Percentiles rank a stretch among this genome's conserved stretches.
Conservation (phyloP, 805 yeast species). For the Candida tibetensis region DNA sequence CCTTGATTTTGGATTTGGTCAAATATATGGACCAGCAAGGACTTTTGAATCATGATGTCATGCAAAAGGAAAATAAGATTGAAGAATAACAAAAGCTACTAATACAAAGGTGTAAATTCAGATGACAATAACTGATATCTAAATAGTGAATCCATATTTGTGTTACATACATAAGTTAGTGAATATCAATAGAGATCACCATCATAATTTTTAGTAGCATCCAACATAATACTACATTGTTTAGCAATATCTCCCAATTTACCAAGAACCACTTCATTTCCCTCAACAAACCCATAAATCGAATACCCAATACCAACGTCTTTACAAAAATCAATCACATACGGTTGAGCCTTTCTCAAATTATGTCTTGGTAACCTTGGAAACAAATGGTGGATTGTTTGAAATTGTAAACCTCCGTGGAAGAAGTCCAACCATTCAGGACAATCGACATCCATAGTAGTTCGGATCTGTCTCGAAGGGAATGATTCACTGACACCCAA, state of each 20-base stretch:
- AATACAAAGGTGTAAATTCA: too few relatives aligned
- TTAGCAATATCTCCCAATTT: conserved; percentile 72
- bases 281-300: conserved; percentile 79
- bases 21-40: conserved; percentile 29
- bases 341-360: conserved; percentile 69
- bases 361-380: conserved; percentile 90
- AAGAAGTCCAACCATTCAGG: conserved; percentile 89
- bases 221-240: conserved; percentile 73
- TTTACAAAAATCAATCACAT: conserved; percentile 70
- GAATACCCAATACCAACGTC: conserved; percentile 76
- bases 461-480: conserved; percentile 74
- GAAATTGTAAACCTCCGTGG: conserved; percentile 92
- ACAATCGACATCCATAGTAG: conserved; percentile 94
- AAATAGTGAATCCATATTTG: neutral
- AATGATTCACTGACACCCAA: conserved; percentile 78
- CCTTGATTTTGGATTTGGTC: conserved; percentile 38
- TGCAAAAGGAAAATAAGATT: conserved; percentile 5
- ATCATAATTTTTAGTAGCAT: conserved; percentile 64
- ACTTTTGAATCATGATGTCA: conserved; percentile 26
- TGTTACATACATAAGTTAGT: too few relatives aligned
- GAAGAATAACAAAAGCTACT: neutral
- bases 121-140: too few relatives aligned
- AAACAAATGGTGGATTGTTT: conserved; percentile 85
- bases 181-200: conserved; percentile 40
- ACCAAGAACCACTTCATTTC: conserved; percentile 68